Evolutionary conservation across 148 eudicot genomes (phyloP).

Genomic region (Fagopyrum esculentum): DNA sequence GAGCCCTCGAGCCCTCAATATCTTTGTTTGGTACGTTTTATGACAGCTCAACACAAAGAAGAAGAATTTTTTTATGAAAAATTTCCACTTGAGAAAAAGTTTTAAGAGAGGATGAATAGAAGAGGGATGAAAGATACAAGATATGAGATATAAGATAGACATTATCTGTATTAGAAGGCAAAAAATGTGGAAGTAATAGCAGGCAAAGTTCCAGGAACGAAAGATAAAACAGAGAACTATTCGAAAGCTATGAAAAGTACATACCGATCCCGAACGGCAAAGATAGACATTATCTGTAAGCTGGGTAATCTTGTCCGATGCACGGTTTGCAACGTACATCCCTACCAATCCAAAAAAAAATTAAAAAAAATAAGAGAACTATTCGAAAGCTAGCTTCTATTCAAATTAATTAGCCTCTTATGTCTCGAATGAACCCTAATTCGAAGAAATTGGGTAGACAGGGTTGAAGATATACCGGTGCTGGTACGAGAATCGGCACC

Average conservation of each 20-base stretch:
- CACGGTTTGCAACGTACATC: constrained; percentile 92
- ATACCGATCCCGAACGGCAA: constrained; percentile 98
- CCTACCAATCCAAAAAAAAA: constrained; percentile 29
- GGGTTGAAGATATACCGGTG: constrained; percentile 44
- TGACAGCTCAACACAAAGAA: no score
- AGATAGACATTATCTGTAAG: constrained; percentile 88
- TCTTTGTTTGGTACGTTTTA: no score
- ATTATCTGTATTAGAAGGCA: no score
- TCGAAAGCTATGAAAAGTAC: neutral
- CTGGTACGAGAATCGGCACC: constrained; percentile 99
- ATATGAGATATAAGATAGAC: no score
- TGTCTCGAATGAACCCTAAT: neutral
- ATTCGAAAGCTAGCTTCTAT: neutral
- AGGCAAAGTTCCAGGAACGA: neutral
- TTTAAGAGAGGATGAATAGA: no score
- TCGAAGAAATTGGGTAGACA: neutral
- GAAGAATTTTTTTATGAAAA: no score
- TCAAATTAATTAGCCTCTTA: neutral
- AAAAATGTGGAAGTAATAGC: neutral
- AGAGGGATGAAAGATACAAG: no score
- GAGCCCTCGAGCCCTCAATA: no score
- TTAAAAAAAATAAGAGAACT: neutral
- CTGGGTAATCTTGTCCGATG: constrained; percentile 92
- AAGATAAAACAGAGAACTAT: neutral
- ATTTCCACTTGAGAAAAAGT: no score